phyloP scores from a whole-genome alignment of 2,329 filamentous ascomycete species.

The Hypoxylon sp. region DNA sequence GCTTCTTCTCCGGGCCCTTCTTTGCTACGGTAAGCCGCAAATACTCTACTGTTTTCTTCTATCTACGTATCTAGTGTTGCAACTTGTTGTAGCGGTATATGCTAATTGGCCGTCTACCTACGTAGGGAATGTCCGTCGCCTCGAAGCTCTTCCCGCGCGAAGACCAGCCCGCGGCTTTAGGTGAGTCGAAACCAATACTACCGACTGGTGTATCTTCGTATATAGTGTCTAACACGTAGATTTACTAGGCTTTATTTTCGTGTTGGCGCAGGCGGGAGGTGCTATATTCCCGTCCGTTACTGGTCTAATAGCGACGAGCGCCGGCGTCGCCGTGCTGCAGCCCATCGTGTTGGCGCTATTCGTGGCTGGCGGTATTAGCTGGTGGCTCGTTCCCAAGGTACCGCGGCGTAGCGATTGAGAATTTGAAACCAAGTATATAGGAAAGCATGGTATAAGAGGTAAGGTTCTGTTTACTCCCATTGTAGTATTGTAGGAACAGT shows the following conservation, averaged over 20 bases:
- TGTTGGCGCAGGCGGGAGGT: conserved; percentile 63
- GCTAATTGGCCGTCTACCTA: neutral
- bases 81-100: neutral
- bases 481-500: too few relatives aligned
- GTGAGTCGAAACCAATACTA: conserved; percentile 44
- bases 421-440: neutral
- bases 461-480: too few relatives aligned
- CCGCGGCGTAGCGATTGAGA: conserved; percentile 43
- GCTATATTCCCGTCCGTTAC: conserved; percentile 64
- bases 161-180: conserved; percentile 61
- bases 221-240: neutral
- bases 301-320: conserved; percentile 59
- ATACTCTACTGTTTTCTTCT: too few relatives aligned
- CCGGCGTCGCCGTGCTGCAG: conserved; percentile 60
- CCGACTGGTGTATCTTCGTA: conserved; percentile 7
- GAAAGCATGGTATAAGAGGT: neutral
- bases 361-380: conserved; percentile 55
- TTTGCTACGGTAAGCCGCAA: conserved; percentile 62
- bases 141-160: conserved; percentile 62
- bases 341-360: conserved; percentile 61
- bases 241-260: conserved; percentile 58
- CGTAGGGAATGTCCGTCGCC: conserved; percentile 62
- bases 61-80: too few relatives aligned
- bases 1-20: conserved; percentile 65
- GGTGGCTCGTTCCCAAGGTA: conserved; percentile 55